phyloP scores from a whole-genome alignment of 768 basidiomycete species.

The Suillus occidentalis region DNA sequence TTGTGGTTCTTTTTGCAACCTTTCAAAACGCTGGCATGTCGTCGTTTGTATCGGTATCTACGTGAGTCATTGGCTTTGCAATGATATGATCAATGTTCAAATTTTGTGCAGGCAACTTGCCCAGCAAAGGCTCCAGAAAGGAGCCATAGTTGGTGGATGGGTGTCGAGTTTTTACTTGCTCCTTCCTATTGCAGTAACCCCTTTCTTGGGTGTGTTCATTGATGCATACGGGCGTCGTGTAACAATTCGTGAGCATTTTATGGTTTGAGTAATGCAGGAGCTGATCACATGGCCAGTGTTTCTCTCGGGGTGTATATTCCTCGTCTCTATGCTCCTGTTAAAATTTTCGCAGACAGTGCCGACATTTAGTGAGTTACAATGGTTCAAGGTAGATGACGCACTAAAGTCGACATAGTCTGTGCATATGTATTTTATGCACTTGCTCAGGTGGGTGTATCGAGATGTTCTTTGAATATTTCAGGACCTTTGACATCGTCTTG shows the following conservation, averaged over 20 bases:
- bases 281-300: slow-evolving; percentile 30
- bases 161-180: slow-evolving; percentile 44
- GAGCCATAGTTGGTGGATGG: slow-evolving; percentile 46
- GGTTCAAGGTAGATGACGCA: too few species aligned
- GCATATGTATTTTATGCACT: slow-evolving; percentile 45
- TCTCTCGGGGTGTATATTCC: slow-evolving; percentile 39
- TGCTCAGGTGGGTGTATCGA: slow-evolving; percentile 31
- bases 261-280: neutral
- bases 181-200: slow-evolving; percentile 39
- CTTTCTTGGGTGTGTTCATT: slow-evolving; percentile 41
- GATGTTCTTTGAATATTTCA: neutral
- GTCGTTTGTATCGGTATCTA: slow-evolving; percentile 44
- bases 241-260: slow-evolving; percentile 34
- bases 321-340: slow-evolving; percentile 41
- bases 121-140: slow-evolving; percentile 42
- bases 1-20: slow-evolving; percentile 37
- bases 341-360: slow-evolving; percentile 39
- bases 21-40: slow-evolving; percentile 46
- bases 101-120: slow-evolving; percentile 36
- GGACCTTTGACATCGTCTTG: neutral
- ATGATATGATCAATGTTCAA: neutral
- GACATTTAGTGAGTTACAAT: slow-evolving; percentile 33
- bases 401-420: slow-evolving; percentile 27
- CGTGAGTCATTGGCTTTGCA: slow-evolving; percentile 28
- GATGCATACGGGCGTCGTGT: slow-evolving; percentile 40